A percentile compares a stretch with the other conserved stretches of the same genome.
Conservation (phyloP, 2,329 filamentous ascomycete genomes). For the Dactylella cylindrospora region DNA sequence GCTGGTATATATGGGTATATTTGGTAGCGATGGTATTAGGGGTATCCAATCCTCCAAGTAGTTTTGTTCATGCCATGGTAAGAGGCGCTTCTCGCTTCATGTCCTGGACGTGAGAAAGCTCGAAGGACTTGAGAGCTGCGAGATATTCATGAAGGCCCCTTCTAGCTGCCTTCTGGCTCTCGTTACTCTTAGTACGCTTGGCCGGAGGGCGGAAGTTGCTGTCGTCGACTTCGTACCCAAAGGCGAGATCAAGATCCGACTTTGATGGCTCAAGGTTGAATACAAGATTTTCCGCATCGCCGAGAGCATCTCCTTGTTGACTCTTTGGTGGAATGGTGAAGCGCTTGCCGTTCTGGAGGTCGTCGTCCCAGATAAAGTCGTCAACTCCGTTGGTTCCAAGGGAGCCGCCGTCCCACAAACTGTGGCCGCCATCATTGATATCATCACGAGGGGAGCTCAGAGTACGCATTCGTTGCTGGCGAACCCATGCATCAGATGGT, state of each 20-base stretch:
- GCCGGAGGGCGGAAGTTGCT: constrained; percentile 35
- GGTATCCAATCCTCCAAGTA: too few species aligned
- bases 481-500: constrained; percentile 35
- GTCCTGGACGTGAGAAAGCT: constrained; percentile 38
- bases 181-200: constrained; percentile 43
- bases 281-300: constrained; percentile 29
- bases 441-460: constrained; percentile 27
- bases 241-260: constrained; percentile 31
- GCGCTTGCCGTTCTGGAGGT: constrained; percentile 43
- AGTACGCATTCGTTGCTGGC: constrained; percentile 30
- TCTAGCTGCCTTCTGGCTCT: constrained; percentile 39
- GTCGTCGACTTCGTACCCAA: constrained; percentile 41
- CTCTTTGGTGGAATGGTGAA: constrained; percentile 43
- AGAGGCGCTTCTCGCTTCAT: constrained; percentile 41
- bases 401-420: constrained; percentile 48
- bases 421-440: constrained; percentile 27
- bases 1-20: too few species aligned
- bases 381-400: constrained; percentile 49
- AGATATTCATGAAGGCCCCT: constrained; percentile 40
- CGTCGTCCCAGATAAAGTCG: constrained; percentile 50
- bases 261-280: constrained; percentile 31
- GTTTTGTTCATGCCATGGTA: constrained; percentile 33
- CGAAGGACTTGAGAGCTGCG: constrained; percentile 42
- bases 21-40: too few species aligned
- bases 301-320: constrained; percentile 30